Percentiles rank a stretch among this genome's conserved stretches.
These are phyloP conservation scores for Staphylotrichum tortipilum DNA, from an alignment of 495 filamentous ascomycete species.

Conservation along the genomic window DNA sequence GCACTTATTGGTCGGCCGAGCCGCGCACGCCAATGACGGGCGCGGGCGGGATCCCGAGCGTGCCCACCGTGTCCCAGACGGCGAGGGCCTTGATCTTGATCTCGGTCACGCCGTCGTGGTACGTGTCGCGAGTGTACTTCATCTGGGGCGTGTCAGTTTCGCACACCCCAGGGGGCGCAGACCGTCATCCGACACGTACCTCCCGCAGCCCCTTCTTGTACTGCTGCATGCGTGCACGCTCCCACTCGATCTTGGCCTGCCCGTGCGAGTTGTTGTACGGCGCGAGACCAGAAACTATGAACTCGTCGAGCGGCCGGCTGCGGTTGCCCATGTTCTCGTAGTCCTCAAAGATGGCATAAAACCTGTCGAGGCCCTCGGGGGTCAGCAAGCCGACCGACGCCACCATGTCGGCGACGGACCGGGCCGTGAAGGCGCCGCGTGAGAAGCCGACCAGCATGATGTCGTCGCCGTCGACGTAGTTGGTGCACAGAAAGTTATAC, in stretches of 20 bases:
- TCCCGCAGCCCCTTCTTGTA: constrained; percentile 22
- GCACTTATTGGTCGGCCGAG: constrained; percentile 25
- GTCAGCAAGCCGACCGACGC: constrained; percentile 52
- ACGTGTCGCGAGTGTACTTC: constrained; percentile 22
- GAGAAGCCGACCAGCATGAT: constrained; percentile 64
- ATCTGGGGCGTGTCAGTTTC: constrained; percentile 6
- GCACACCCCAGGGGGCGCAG: too few species aligned
- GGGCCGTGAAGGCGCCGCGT: constrained; percentile 60
- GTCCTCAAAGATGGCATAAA: constrained; percentile 54
- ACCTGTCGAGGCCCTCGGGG: constrained; percentile 47
- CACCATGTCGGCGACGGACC: constrained; percentile 53
- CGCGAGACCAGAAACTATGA: constrained; percentile 9
- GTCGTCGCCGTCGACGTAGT: constrained; percentile 55
- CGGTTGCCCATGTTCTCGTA: constrained; percentile 26
- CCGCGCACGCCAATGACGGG: constrained; percentile 27
- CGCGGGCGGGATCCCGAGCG: constrained; percentile 27
- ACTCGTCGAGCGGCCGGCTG: constrained; percentile 14
- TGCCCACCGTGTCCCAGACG: constrained; percentile 36
- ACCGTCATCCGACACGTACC: neutral
- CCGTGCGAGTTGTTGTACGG: constrained; percentile 18
- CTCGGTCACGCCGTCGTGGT: constrained; percentile 16
- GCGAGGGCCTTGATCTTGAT: constrained; percentile 32
- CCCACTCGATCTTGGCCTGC: constrained; percentile 24
- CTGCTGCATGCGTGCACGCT: constrained; percentile 13
- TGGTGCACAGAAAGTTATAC: constrained; percentile 57